These are phyloP conservation scores for Gastrolobium bilobum DNA, from an alignment of 306 rosid genomes.

Conservation along the genomic window DNA sequence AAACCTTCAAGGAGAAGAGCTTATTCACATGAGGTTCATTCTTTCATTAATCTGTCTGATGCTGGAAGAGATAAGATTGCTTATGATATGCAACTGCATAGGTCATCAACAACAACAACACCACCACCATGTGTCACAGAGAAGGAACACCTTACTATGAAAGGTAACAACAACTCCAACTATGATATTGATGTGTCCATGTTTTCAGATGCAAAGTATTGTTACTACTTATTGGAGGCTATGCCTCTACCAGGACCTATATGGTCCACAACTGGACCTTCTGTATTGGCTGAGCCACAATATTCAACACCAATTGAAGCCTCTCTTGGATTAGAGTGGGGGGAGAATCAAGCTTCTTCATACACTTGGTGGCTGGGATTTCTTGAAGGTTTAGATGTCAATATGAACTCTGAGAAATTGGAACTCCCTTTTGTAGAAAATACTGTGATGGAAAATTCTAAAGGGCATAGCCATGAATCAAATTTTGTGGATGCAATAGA, in stretches of 20 bases:
- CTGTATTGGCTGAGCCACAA: slow-evolving; percentile 49
- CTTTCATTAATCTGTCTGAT: slow-evolving; percentile 43
- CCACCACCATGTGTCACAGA: slow-evolving; percentile 32
- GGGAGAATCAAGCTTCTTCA: slow-evolving; percentile 58
- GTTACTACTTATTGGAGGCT: slow-evolving; percentile 64
- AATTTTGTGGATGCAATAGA: slow-evolving; percentile 46
- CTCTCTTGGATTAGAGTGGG: slow-evolving; percentile 49
- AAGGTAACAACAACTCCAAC: slow-evolving; percentile 11
- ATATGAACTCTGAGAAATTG: slow-evolving; percentile 26
- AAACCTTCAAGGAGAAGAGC: slow-evolving; percentile 45
- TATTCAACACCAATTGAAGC: slow-evolving; percentile 43
- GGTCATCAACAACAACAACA: slow-evolving; percentile 35
- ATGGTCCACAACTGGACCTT: slow-evolving; percentile 74
- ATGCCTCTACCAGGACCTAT: slow-evolving; percentile 73
- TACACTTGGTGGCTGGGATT: slow-evolving; percentile 67
- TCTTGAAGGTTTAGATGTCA: slow-evolving; percentile 56
- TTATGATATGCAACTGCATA: slow-evolving; percentile 52
- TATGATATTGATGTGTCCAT: slow-evolving; percentile 41
- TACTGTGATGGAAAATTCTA: slow-evolving; percentile 26
- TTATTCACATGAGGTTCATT: slow-evolving; percentile 11
- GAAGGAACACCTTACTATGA: neutral
- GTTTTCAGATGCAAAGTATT: slow-evolving; percentile 17
- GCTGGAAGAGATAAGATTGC: slow-evolving; percentile 52
- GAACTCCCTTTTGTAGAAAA: slow-evolving; percentile 40
- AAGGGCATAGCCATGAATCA: slow-evolving; percentile 27